These are phyloP conservation scores for Cetraspora pellucida DNA, from an alignment of 192 early-diverging fungal species.

Conservation along the genomic window DNA sequence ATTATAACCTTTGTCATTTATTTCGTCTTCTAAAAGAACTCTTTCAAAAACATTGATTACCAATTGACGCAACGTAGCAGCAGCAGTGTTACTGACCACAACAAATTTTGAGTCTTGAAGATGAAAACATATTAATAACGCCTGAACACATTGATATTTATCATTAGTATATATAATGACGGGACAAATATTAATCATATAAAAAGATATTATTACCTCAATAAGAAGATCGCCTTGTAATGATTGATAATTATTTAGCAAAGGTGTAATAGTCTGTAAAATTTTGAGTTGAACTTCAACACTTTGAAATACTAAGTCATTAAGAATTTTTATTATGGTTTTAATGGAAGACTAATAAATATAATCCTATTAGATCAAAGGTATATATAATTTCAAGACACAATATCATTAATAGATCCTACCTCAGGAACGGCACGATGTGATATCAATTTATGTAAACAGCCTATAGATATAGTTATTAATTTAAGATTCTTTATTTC, in stretches of 20 bases:
- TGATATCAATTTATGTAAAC: conserved; percentile 77
- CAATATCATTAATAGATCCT: background rate
- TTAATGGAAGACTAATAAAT: conserved; percentile 53
- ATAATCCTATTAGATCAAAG: background rate
- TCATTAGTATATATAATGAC: background rate
- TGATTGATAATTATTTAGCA: conserved; percentile 77
- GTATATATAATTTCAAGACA: background rate
- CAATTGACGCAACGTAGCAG: conserved; percentile 82
- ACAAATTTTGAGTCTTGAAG: conserved; percentile 83
- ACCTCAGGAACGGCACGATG: conserved; percentile 76
- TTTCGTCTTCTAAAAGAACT: conserved; percentile 63
- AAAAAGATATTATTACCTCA: conserved; percentile 54
- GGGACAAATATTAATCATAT: background rate
- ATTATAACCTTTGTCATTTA: conserved; percentile 36
- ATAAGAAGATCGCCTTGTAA: conserved; percentile 81
- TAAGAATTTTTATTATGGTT: conserved; percentile 68
- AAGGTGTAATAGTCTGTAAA: conserved; percentile 87
- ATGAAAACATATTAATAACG: conserved; percentile 78
- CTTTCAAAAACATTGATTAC: conserved; percentile 87
- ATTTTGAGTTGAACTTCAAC: conserved; percentile 92
- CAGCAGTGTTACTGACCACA: conserved; percentile 83
- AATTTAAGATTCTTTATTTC: conserved; percentile 83
- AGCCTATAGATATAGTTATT: conserved; percentile 78
- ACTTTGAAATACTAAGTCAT: conserved; percentile 65
- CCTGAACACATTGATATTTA: conserved; percentile 41